A percentile compares a stretch with the other conserved stretches of the same genome.
Evolutionary conservation across 768 basidiomycete species (phyloP).

Genomic region (Pisolithus albus): DNA sequence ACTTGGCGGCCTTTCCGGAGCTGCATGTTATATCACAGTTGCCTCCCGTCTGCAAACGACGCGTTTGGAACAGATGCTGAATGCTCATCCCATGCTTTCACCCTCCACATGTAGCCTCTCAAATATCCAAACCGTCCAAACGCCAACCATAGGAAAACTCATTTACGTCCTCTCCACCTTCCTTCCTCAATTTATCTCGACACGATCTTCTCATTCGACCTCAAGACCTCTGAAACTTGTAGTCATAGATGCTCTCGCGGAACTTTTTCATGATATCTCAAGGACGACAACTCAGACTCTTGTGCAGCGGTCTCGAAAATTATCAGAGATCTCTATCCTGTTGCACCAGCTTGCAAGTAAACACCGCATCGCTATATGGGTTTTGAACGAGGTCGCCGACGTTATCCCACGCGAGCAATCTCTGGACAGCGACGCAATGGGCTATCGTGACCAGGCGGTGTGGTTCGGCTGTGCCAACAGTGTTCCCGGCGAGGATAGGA

Average conservation of each 20-base stretch:
- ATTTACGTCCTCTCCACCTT: conserved; percentile 47
- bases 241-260: conserved; percentile 82
- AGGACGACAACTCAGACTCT: conserved; percentile 57
- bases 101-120: conserved; percentile 40
- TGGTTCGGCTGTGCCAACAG: conserved; percentile 68
- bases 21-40: conserved; percentile 73
- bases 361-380: conserved; percentile 64
- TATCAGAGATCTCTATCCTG: conserved; percentile 58
- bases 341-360: conserved; percentile 66
- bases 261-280: conserved; percentile 66
- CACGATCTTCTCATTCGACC: conserved; percentile 21
- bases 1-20: conserved; percentile 55
- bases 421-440: conserved; percentile 26
- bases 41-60: conserved; percentile 60
- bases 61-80: conserved; percentile 60
- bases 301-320: conserved; percentile 62
- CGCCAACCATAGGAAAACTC: conserved; percentile 48
- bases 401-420: conserved; percentile 42
- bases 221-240: conserved; percentile 66
- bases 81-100: conserved; percentile 43
- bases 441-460: conserved; percentile 67
- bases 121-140: conserved; percentile 56
- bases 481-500: conserved; percentile 49
- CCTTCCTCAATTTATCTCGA: conserved; percentile 46
- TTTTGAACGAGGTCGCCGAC: conserved; percentile 87